A percentile compares a stretch with the other conserved stretches of the same genome.
These are phyloP conservation scores for Trypanosoma vivax DNA, from an alignment of 208 protist species.

Conservation along the genomic window DNA sequence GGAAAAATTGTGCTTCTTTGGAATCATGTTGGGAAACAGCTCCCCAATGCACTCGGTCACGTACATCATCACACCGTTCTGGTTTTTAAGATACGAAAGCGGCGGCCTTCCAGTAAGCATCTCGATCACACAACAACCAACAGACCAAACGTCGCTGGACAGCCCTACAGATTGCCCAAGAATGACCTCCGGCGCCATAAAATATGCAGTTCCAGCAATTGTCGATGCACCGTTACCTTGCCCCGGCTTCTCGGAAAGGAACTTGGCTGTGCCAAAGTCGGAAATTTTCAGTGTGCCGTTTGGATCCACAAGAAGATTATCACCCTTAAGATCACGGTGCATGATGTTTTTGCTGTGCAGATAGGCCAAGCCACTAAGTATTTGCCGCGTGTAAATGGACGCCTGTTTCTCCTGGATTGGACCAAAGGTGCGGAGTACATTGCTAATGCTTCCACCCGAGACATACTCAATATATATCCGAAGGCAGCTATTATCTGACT, in stretches of 20 bases:
- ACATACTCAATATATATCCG: constrained; percentile 93
- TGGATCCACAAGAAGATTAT: constrained; percentile 86
- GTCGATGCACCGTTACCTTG: not conserved
- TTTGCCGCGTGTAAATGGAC: constrained; percentile 64
- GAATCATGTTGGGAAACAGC: constrained; percentile 54
- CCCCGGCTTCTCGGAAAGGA: constrained; percentile 30
- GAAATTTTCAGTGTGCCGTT: constrained; percentile 72
- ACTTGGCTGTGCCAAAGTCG: constrained; percentile 74
- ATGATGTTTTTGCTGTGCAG: constrained; percentile 77
- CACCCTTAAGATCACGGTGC: constrained; percentile 90
- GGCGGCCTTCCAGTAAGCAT: constrained; percentile 78
- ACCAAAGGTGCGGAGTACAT: constrained; percentile 68
- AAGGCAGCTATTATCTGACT: constrained; percentile 55
- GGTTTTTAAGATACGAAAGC: constrained; percentile 50
- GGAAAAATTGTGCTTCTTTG: constrained; percentile 45
- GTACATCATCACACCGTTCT: constrained; percentile 77
- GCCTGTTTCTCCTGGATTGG: constrained; percentile 71
- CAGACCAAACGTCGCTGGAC: constrained; percentile 84
- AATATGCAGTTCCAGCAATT: constrained; percentile 83
- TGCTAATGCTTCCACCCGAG: constrained; percentile 82
- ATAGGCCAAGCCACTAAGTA: constrained; percentile 78
- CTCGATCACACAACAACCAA: constrained; percentile 87
- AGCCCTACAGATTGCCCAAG: constrained; percentile 24
- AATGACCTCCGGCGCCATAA: constrained; percentile 89
- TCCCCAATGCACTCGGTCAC: constrained; percentile 46